These are phyloP conservation scores for Fraxinus pennsylvanica DNA, from an alignment of 257 asterid species.

Conservation along the genomic window DNA sequence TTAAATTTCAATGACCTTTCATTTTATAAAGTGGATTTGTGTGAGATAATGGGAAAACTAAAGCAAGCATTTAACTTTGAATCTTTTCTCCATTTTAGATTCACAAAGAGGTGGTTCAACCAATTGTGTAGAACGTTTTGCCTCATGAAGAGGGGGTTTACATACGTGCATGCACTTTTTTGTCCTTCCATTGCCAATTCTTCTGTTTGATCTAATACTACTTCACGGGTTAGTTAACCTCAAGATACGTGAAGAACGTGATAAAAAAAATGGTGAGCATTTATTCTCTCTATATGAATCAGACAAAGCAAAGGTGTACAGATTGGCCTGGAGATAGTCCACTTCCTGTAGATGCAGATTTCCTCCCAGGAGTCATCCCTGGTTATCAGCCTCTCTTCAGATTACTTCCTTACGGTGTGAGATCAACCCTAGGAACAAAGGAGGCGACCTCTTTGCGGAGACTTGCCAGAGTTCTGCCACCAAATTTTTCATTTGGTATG, in stretches of 20 bases:
- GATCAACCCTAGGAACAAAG: slow-evolving; percentile 60
- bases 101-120: too few relatives aligned
- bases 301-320: slow-evolving; percentile 38
- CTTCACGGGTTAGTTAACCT: too few relatives aligned
- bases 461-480: slow-evolving; percentile 87
- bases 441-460: slow-evolving; percentile 84
- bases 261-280: too few relatives aligned
- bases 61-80: not conserved
- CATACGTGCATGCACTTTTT: too few relatives aligned
- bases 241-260: too few relatives aligned
- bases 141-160: too few relatives aligned
- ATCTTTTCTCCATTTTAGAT: too few relatives aligned
- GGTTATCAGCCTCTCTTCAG: slow-evolving; percentile 82
- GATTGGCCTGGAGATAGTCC: slow-evolving; percentile 98
- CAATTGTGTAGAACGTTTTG: too few relatives aligned
- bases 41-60: not conserved
- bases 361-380: slow-evolving; percentile 71
- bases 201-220: too few relatives aligned
- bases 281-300: too few relatives aligned
- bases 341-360: slow-evolving; percentile 94
- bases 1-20: not conserved
- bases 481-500: slow-evolving; percentile 93
- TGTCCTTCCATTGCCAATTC: too few relatives aligned
- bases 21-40: not conserved
- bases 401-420: slow-evolving; percentile 87